Percentiles rank a stretch among this genome's conserved stretches.
Evolutionary conservation across 2,329 filamentous ascomycete species (phyloP).

Genomic region (Thyridium curvatum): DNA sequence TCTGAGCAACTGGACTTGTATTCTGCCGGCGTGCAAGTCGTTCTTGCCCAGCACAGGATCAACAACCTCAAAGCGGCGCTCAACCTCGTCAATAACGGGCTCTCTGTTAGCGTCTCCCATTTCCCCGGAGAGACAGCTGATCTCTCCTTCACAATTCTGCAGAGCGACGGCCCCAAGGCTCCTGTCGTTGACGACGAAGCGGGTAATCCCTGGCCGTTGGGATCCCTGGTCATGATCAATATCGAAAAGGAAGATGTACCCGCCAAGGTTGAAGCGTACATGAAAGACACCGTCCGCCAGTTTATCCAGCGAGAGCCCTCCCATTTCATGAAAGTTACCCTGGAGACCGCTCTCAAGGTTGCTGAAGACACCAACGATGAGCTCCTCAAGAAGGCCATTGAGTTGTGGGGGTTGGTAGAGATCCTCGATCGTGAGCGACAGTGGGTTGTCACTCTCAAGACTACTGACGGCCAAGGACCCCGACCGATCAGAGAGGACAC

Average conservation of each 20-base stretch:
- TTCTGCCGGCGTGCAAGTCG: slow-evolving; percentile 57
- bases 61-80: slow-evolving; percentile 47
- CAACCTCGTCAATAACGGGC: slow-evolving; percentile 39
- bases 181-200: slow-evolving; percentile 3
- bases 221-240: slow-evolving; percentile 48
- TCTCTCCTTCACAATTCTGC: slow-evolving; percentile 36
- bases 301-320: slow-evolving; percentile 56
- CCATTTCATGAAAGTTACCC: slow-evolving; percentile 51
- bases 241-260: slow-evolving; percentile 55
- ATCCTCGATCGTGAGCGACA: slow-evolving; percentile 58
- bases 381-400: slow-evolving; percentile 50
- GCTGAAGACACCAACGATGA: slow-evolving; percentile 44
- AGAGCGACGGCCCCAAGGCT: slow-evolving; percentile 24
- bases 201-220: no score
- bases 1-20: slow-evolving; percentile 58
- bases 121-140: slow-evolving; percentile 42
- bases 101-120: slow-evolving; percentile 51
- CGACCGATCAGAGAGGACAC: slow-evolving; percentile 46
- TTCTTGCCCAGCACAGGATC: slow-evolving; percentile 53
- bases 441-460: slow-evolving; percentile 50
- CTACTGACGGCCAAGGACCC: slow-evolving; percentile 23
- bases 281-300: slow-evolving; percentile 49
- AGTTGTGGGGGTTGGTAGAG: slow-evolving; percentile 60
- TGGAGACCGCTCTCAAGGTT: slow-evolving; percentile 41
- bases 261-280: slow-evolving; percentile 52